Evolutionary conservation across 2,329 filamentous ascomycete species (phyloP).

Genomic region (Fusarium pseudocircinatum): DNA sequence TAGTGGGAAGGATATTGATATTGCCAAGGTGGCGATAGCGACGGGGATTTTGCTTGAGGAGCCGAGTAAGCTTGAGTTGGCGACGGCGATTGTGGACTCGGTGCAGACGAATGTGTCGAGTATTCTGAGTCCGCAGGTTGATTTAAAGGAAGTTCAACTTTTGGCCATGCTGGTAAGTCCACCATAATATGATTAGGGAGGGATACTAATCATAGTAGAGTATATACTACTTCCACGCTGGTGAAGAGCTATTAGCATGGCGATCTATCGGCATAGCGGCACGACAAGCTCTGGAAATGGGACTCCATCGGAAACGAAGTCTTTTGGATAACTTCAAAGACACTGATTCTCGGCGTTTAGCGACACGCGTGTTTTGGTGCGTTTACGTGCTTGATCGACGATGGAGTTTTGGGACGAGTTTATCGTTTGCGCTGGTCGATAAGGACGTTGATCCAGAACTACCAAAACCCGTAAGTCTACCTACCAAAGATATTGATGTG

Average conservation of each 20-base stretch:
- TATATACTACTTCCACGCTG: conserved; percentile 56
- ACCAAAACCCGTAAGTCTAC: conserved; percentile 51
- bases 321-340: conserved; percentile 52
- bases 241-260: conserved; percentile 61
- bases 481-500: fast-evolving
- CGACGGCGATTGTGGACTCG: conserved; percentile 42
- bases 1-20: conserved; percentile 43
- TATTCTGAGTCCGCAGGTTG: conserved; percentile 44
- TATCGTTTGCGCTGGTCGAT: conserved; percentile 60
- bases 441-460: conserved; percentile 60
- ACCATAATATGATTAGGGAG: fast-evolving
- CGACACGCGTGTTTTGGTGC: conserved; percentile 58
- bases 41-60: conserved; percentile 47
- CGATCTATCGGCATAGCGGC: conserved; percentile 58
- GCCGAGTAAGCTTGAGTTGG: conserved; percentile 44
- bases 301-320: conserved; percentile 57
- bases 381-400: conserved; percentile 62
- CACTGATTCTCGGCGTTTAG: conserved; percentile 42
- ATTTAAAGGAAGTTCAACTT: conserved; percentile 48
- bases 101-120: conserved; percentile 45
- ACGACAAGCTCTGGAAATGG: conserved; percentile 58
- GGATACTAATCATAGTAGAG: conserved; percentile 37
- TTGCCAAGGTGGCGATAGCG: conserved; percentile 49
- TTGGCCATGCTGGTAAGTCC: conserved; percentile 44
- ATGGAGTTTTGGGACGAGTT: conserved; percentile 62